phyloP scores from a whole-genome alignment of 108 stramenopile species.

The Epipyxis sp. region DNA sequence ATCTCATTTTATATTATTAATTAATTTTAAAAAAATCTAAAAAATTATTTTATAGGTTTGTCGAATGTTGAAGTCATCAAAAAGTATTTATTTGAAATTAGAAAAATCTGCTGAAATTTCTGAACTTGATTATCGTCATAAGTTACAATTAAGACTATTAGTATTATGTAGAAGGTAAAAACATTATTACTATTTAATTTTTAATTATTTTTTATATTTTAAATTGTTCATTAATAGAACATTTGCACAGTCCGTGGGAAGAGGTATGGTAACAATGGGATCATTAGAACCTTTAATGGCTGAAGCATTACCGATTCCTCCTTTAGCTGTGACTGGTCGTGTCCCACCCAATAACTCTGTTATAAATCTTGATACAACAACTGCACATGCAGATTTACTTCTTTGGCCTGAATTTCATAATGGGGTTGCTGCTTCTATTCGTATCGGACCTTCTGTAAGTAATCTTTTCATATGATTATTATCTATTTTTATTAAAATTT shows the following conservation, averaged over 20 bases:
- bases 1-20: too few species aligned
- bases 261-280: constrained; percentile 95
- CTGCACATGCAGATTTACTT: constrained; percentile 62
- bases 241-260: constrained; percentile 77
- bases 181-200: too few species aligned
- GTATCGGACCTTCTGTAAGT: not conserved
- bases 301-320: constrained; percentile 79
- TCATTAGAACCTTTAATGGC: constrained; percentile 67
- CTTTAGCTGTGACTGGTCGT: constrained; percentile 76
- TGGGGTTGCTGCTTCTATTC: constrained; percentile 88
- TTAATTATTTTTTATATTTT: too few species aligned
- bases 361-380: constrained; percentile 64
- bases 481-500: not conserved
- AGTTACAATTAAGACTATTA: constrained; percentile 72
- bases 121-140: constrained; percentile 80
- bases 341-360: constrained; percentile 82
- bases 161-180: not conserved
- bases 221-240: constrained; percentile 74
- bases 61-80: constrained; percentile 77
- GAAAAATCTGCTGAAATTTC: constrained; percentile 72
- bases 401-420: constrained; percentile 99
- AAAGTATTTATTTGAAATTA: constrained; percentile 71
- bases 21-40: too few species aligned
- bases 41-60: too few species aligned
- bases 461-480: not conserved